A percentile compares a stretch with the other conserved stretches of the same genome.
Conservation (phyloP, 148 eudicot genomes). For the Camellia japonica region DNA sequence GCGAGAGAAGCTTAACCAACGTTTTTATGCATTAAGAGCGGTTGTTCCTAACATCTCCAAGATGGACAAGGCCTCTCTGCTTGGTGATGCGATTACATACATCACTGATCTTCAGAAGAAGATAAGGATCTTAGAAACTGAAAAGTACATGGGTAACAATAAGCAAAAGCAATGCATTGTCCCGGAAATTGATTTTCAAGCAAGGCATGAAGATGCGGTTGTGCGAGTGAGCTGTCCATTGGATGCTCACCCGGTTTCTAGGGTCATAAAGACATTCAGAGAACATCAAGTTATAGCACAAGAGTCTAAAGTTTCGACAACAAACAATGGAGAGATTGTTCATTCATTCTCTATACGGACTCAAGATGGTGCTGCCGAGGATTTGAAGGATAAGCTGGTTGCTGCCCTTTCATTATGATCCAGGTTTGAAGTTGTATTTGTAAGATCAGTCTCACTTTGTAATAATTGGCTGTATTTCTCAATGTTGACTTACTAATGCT, state of each 20-base stretch:
- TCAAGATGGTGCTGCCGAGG: constrained; percentile 34
- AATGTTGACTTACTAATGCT: not conserved
- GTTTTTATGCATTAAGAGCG: constrained; percentile 18
- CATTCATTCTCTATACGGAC: constrained; percentile 70
- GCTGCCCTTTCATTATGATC: constrained; percentile 58
- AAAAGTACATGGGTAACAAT: constrained; percentile 41
- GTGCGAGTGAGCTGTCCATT: constrained; percentile 66
- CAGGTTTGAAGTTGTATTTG: not conserved
- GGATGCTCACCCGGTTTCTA: constrained; percentile 71
- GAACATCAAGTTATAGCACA: constrained; percentile 55
- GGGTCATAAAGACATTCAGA: constrained; percentile 53
- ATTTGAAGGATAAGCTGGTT: constrained; percentile 54
- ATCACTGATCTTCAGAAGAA: too few relatives aligned
- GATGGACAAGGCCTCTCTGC: too few relatives aligned
- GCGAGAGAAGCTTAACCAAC: constrained; percentile 88
- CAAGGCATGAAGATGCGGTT: constrained; percentile 61
- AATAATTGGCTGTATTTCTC: not conserved
- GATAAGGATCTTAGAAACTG: constrained; percentile 40
- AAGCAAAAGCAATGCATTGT: constrained; percentile 29
- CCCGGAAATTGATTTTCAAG: constrained; percentile 66
- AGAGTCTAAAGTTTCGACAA: constrained; percentile 51
- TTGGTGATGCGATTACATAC: too few relatives aligned
- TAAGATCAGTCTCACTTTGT: constrained; percentile 1
- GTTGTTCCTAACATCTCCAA: too few relatives aligned
- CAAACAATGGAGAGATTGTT: constrained; percentile 59